Percentiles rank a stretch among this genome's conserved stretches.
These are phyloP conservation scores for Plasmodium vivax DNA, from an alignment of 169 alveolate species.

Conservation along the genomic window DNA sequence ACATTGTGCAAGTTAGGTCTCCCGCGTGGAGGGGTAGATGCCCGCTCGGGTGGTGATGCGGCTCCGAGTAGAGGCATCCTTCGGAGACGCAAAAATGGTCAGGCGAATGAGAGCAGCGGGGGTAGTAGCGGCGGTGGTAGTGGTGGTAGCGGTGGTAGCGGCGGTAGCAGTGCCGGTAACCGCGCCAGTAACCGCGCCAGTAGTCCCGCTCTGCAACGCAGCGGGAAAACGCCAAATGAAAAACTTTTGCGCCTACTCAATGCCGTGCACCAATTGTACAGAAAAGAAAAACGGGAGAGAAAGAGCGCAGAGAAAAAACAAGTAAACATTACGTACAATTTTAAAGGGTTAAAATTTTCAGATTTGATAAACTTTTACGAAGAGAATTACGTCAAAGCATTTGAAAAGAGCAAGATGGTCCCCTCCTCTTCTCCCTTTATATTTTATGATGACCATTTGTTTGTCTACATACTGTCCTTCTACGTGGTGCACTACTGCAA, in stretches of 20 bases:
- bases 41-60: not conserved
- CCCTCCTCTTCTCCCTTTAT: not conserved
- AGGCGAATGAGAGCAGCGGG: not conserved
- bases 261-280: conserved; percentile 10
- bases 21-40: not conserved
- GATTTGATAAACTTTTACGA: conserved; percentile 37
- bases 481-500: conserved; percentile 28
- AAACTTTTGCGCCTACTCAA: not conserved
- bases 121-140: too few relatives aligned
- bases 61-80: not conserved
- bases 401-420: not conserved
- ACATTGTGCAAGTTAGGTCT: not conserved
- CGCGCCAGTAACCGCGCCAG: not conserved
- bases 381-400: conserved; percentile 3
- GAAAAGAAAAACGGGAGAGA: conserved; percentile 6
- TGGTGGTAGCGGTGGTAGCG: too few relatives aligned
- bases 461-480: conserved; percentile 13
- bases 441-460: conserved; percentile 47
- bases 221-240: not conserved
- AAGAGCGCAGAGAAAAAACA: not conserved
- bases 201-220: not conserved
- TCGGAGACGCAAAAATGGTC: not conserved
- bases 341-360: conserved; percentile 17
- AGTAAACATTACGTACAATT: conserved; percentile 32
- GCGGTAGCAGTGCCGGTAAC: too few relatives aligned